Evolutionary conservation across 2,329 filamentous ascomycete species (phyloP).

Genomic region (Zymoseptoria pseudotritici): DNA sequence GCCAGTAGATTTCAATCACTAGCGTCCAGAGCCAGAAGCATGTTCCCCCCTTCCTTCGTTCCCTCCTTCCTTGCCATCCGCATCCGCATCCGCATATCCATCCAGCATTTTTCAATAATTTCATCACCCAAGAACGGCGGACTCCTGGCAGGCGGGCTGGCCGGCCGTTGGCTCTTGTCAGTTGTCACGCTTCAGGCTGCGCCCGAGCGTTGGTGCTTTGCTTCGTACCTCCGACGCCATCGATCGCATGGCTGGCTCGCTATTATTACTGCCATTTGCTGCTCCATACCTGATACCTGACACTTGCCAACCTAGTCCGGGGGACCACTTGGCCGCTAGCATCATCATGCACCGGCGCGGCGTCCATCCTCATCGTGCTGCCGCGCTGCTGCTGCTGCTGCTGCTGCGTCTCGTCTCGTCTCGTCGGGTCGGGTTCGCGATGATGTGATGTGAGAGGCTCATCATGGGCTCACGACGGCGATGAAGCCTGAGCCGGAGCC

Average conservation of each 20-base stretch:
- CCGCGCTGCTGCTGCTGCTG: background rate
- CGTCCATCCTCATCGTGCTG: background rate
- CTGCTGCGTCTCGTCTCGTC: background rate
- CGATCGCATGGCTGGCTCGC: background rate
- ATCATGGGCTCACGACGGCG: background rate
- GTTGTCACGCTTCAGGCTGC: background rate
- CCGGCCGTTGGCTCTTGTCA: background rate
- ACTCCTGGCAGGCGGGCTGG: background rate
- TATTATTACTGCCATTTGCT: background rate
- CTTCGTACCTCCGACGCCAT: background rate
- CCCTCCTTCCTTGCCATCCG: background rate
- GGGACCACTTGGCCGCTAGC: conserved; percentile 1
- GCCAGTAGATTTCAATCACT: background rate
- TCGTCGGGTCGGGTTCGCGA: background rate
- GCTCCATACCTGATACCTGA: background rate
- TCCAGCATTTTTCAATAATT: background rate
- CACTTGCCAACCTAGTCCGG: background rate
- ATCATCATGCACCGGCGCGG: conserved; percentile 6
- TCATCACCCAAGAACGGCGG: background rate
- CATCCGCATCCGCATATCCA: background rate
- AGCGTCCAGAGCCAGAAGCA: background rate
- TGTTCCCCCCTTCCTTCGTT: background rate
- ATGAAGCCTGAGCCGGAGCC: background rate
- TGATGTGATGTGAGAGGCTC: background rate
- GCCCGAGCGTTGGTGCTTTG: background rate